These are phyloP conservation scores for Diutina sp. DNA, from an alignment of 1,139 yeast species.

Conservation along the genomic window DNA sequence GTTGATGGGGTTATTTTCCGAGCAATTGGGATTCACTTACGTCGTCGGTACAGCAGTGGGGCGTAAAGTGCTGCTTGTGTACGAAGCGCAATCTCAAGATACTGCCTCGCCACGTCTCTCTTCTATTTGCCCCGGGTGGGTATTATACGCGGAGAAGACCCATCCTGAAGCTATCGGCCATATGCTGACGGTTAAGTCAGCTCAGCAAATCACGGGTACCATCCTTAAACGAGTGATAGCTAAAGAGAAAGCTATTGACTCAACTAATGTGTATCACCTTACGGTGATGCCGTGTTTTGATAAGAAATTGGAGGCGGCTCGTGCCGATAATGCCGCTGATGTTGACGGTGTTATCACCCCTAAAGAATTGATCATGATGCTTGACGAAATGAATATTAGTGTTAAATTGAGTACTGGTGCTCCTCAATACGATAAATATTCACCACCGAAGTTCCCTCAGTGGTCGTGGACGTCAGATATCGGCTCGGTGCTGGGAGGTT, in stretches of 20 bases:
- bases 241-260: conserved; percentile 17
- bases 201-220: conserved; percentile 87
- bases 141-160: conserved; percentile 87
- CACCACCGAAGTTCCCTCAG: not conserved
- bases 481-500: conserved; percentile 90
- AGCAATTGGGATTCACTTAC: conserved; percentile 54
- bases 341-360: conserved; percentile 95
- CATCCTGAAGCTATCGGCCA: conserved; percentile 70
- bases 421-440: not conserved
- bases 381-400: conserved; percentile 30
- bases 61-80: conserved; percentile 53
- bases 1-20: conserved; percentile 43
- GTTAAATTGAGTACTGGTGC: not conserved
- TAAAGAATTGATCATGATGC: conserved; percentile 64
- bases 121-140: conserved; percentile 93
- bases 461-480: conserved; percentile 56
- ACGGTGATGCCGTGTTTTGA: conserved; percentile 96
- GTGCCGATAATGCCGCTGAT: conserved; percentile 36
- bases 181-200: conserved; percentile 60
- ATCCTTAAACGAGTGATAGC: conserved; percentile 50
- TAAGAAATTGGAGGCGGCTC: conserved; percentile 86
- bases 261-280: conserved; percentile 53
- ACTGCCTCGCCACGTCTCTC: conserved; percentile 36
- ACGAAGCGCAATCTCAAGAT: conserved; percentile 27
- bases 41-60: conserved; percentile 83